Evolutionary conservation across 768 basidiomycete species (phyloP), one percentile per base, ranked within the genome.

Genomic region (Amanita molliuscula): DNA sequence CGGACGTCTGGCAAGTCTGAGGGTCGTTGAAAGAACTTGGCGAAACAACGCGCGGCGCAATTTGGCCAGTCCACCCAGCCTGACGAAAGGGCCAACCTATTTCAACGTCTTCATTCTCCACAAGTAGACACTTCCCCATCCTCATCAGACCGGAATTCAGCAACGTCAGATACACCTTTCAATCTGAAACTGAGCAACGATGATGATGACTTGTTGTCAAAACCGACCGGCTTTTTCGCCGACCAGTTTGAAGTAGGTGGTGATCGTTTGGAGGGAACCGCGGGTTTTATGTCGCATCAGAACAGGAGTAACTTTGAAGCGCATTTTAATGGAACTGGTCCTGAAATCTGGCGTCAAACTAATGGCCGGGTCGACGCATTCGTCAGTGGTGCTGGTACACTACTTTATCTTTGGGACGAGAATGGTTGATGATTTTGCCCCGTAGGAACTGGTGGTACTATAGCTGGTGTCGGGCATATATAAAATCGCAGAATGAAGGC

Each of bases 341-440:
- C 92, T 0, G 96, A 98, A 69, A 89, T 98, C 29, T 92, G 92
- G 85, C 73, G 83, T 37, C 96, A 99, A 62, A 91, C 89, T 6
- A 84, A 82, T 58, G 93, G 93, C 9, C 67, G 68, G 23, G 54
- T 96, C 0, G 76, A 88, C 59, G 91, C 84, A 5, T 97, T 97
- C 58, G 83, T 98, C 36, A 79, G 84, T 25, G 95, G 95, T 1
- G 92, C 95, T 49, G 92, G 92, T 81, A 51, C 52, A 67, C 54
- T 31, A 44, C 18, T 23, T 10, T 10, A 29, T 23, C 21, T 18
- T 28, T 34, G 21, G 43, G 23, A 48, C 36, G 26, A 28, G 21
- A 18, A 48, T 48, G 28, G 10, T 23, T 40, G 15, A 33, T 21
- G 1, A 35, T 21, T 26, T 10, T 34, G 6, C 31, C 8, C 41